Evolutionary conservation across 345 rosid species (phyloP), one percentile per base, ranked within the genome.

Genomic region (Acer campestre): DNA sequence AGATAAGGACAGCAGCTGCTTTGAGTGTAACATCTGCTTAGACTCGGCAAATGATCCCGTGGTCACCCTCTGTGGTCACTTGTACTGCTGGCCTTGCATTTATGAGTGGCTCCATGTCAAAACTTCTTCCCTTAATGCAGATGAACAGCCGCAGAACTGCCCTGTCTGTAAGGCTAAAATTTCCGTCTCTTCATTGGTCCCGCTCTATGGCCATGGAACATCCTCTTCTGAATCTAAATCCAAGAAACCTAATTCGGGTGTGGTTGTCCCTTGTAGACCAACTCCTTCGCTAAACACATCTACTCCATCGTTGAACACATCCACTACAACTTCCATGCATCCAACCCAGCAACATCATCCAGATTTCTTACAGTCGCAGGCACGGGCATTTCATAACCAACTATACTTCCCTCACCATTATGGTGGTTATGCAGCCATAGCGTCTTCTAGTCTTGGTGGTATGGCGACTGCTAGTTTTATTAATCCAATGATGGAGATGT

Each of bases 71-170:
- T 92, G 98, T 40, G 98, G 98, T 51, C 98, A 94, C 73, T 84
- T 94, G 56, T 94, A 85, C 82, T 94, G 98, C 82, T 94, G 97
- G 98, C 89, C 95, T 20, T 93, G 98, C 85, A 87, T 93, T 44
- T 93, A 90, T 80, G 85, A 74, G 82, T 88, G 92, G 92, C 79
- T 90, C 22, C 82, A 81, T 35, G 86, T 86, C 58, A 82, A 80
- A 82, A 74, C 82, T 70, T 81, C 86, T 31, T 80, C 92, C 17
- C 79, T 68, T 1, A 79, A 88, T 46, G 73, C 89, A 12, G 76
- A 79, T 51, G 82, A 82, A 76, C 80, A 77, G 55, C 87, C 86
- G 18, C 90, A 82, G 22, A 87, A 82, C 62, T 95, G 99, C 77
- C 99, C 97, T 2, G 91, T 95, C 17, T 95, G 99, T 86, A 95